Evolutionary conservation across 768 basidiomycete species (phyloP), one percentile per base, ranked within the genome.

Genomic region (Leucocoprinus sp.): DNA sequence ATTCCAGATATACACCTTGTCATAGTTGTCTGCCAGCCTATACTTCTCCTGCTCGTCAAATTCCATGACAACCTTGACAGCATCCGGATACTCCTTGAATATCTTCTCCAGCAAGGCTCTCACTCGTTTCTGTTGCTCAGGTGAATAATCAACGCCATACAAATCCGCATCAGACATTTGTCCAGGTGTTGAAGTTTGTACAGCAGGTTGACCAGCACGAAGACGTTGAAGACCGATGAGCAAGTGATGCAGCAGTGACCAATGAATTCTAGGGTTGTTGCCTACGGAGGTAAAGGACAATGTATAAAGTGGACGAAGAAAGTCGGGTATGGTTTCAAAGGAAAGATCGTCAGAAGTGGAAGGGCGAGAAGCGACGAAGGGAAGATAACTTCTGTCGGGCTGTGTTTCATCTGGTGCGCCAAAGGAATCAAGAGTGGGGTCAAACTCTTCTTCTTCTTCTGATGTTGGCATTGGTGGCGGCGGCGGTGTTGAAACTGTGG

Each of bases 1-100:
- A 42, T 24, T 42, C 53, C 53, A 54, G 26, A 42, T 37, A 47
- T 50, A 49, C 18, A 47, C 8, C 21, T 27, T 42, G 34, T 28
- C 37, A 24, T 39, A 47, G n/a, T 18, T 39, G 35, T 34, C 48
- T 1, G 37, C 46, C 42, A 43, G 52, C 39, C 55, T 53, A 15
- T 60, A 54, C 51, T 50, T 58, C 49, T 67, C 64, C 18, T 36
- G 35, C 15, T 28, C 37, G 42, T 70, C 62, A 53, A 70, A 65
- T 5, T 62, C 52, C 35, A 62, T 57, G 29, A 70, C 52, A 21
- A 56, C 53, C 26, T 53, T 51, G 29, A 64, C 51, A n/a, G 70
- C 60, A 31, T 70, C 60, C 6, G 84, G 82, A 54, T 68, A 83
- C 12, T 69, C 62, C 31, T 57, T 54, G 57, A 71, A 64, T 43